Evolutionary conservation across 2,329 filamentous ascomycete genomes (phyloP), one percentile per base, ranked within the genome.

Genomic region (Aspergillus phoenicis): DNA sequence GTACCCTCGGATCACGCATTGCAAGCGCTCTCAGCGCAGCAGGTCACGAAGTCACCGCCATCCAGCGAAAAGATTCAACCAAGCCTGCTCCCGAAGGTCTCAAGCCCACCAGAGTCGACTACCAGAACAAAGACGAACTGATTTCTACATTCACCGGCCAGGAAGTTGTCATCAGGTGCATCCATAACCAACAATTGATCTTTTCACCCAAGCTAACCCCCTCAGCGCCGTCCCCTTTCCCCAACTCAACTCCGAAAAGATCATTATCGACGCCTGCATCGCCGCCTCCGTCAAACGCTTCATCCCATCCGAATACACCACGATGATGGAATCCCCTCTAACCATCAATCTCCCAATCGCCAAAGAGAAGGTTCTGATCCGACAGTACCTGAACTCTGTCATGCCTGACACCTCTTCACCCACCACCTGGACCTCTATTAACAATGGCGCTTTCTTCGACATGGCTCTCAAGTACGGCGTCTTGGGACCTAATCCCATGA

Each of bases 231-330:
- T 49, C 8, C 33, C 33, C 22, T 47, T 53, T 22, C 36, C 47
- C 20, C 30, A n/a, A 5, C 41, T 62, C 4, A 38, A 52, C 13
- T 36, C 47, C 4, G 57, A 62, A 2, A 59, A 49, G 17, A 13
- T 48, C 13, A 68, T 65, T 64, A 61, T 63, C 24, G 57, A 60
- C n/a, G 80, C 80, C 8, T 73, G 76, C 3, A 77, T 80, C 53
- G 66, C 72, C 22, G 78, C 77, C 1, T 77, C 78, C 0, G 75
- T 82, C 0, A 70, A 73, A 43, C 75, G 82, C 15, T 83, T 81
- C 58, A 74, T 82, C 6, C 80, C 81, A 2, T 77, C 75, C 58
- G 75, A 75, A 57, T 82, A 78, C 57, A 66, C 33, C 57, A 63
- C 13, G 26, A 60, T n/a, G 41, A 55, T 24, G 67, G 45, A 59